Conservation (phyloP, 208 protist genomes). For the Tetramitus jugosus region DNA sequence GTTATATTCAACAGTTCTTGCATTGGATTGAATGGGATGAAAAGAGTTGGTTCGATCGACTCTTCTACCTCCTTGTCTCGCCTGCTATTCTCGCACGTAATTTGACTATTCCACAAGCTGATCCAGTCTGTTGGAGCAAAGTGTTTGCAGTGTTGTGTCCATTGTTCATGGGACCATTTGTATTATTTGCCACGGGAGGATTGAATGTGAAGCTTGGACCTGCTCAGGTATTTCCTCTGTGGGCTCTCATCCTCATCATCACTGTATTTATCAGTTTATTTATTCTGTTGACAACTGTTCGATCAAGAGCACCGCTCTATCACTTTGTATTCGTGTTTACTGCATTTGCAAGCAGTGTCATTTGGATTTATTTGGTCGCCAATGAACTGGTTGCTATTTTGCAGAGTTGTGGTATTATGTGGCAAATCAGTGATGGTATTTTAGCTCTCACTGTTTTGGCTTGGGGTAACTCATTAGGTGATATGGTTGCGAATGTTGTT, state of each 20-base stretch:
- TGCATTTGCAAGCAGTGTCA: constrained; percentile 13
- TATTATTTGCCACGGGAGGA: not conserved
- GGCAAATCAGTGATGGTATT: constrained; percentile 22
- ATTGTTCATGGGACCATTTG: constrained; percentile 15
- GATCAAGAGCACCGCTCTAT: not conserved
- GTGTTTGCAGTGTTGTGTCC: not conserved
- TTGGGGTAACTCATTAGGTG: constrained; percentile 37
- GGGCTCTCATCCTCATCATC: not conserved
- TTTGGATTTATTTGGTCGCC: constrained; percentile 31
- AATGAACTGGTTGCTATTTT: constrained; percentile 30
- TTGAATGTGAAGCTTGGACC: not conserved
- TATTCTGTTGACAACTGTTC: not conserved
- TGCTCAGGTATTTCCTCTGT: not conserved
- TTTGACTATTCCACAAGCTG: constrained; percentile 19
- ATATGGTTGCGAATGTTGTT: constrained; percentile 28
- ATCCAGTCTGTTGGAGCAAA: constrained; percentile 18
- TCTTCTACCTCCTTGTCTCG: not conserved
- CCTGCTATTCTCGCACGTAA: not conserved
- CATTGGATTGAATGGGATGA: constrained; percentile 23
- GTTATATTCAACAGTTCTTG: not conserved
- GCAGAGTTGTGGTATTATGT: constrained; percentile 27
- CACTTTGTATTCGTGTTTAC: constrained; percentile 25
- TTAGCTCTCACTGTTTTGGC: constrained; percentile 33
- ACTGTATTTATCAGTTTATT: not conserved
- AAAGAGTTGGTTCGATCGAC: not conserved